Evolutionary conservation across 306 rosid species (phyloP), one percentile per base, ranked within the genome.

Genomic region (Luffa acutangula): DNA sequence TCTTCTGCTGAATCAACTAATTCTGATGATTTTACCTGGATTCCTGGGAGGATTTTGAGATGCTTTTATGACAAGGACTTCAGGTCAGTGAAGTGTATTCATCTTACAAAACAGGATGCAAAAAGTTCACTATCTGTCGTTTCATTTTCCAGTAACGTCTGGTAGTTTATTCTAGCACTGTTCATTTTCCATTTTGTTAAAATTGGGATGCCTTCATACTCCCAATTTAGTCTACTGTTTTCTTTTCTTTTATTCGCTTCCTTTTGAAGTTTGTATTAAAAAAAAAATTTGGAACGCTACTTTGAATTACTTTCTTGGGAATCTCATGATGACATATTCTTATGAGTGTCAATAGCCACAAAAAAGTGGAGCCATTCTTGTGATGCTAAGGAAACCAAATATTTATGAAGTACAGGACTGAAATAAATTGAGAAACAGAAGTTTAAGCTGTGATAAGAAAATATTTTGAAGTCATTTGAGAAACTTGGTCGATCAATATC

Each of bases 1-100:
- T 84, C 83, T 84, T 77, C 89, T 41, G 86, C 86, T 66, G 81
- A 81, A 76, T 85, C 83, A 31, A 80, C 80, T 83, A 82, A 87
- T 64, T 76, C 87, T 9, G 45, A 82, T 75, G 91, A 91, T 48
- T 96, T 84, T 82, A 85, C 87, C 76, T 96, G 99, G 99, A 91
- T 96, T 85, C 96, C 90, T 36, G 99, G 97, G 82, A 96, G 89
- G 94, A 89, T 96, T 79, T 84, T 96, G 81, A 93, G 96, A 86
- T 93, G 98, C 85, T 90, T 88, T 71, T 96, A 86, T 86, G 98
- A 96, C 87, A 96, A 90, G 89, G 98, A 96, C 90, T 96, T 96
- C 91, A 86, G 99, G 99, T 93, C 45, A 14, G 43, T 71, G 80
- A 83, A 82, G 79, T 76, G 7, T 73, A 54, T 3, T 52, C 14